Evolutionary conservation across 192 early-diverging fungal genomes (phyloP).

Genomic region (Piromyces finnis): DNA sequence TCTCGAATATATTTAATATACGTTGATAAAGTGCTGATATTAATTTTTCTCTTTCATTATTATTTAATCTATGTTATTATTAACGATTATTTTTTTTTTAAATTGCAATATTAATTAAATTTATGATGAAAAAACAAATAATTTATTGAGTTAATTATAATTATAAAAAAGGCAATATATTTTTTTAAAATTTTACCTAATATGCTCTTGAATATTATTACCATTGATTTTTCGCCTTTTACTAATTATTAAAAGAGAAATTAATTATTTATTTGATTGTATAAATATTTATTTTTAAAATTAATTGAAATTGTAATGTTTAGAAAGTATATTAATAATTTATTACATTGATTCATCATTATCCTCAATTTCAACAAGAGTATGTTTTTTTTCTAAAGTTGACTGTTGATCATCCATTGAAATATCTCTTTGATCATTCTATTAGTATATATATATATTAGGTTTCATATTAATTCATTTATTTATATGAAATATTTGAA

Average conservation of each 20-base stretch:
- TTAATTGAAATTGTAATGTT: too few species aligned
- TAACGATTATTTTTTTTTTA: too few species aligned
- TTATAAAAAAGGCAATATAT: too few species aligned
- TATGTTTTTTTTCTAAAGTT: neutral
- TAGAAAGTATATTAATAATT: too few species aligned
- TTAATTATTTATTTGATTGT: too few species aligned
- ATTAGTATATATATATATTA: neutral
- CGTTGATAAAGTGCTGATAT: neutral
- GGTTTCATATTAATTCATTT: too few species aligned
- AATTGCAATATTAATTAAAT: too few species aligned
- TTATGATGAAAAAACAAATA: too few species aligned
- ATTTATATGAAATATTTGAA: too few species aligned
- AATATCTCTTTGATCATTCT: neutral
- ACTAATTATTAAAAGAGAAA: too few species aligned
- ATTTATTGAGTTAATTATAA: too few species aligned
- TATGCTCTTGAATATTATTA: neutral
- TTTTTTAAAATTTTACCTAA: neutral
- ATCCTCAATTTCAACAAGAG: neutral
- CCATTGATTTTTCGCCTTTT: neutral
- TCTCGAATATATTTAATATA: neutral
- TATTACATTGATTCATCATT: neutral
- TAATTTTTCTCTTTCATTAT: neutral
- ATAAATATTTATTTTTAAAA: too few species aligned
- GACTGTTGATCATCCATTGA: neutral
- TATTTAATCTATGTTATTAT: neutral